Base-by-base conservation (phyloP, 2,329 filamentous ascomycete species). In the Lasiodiplodia citricola region DNA sequence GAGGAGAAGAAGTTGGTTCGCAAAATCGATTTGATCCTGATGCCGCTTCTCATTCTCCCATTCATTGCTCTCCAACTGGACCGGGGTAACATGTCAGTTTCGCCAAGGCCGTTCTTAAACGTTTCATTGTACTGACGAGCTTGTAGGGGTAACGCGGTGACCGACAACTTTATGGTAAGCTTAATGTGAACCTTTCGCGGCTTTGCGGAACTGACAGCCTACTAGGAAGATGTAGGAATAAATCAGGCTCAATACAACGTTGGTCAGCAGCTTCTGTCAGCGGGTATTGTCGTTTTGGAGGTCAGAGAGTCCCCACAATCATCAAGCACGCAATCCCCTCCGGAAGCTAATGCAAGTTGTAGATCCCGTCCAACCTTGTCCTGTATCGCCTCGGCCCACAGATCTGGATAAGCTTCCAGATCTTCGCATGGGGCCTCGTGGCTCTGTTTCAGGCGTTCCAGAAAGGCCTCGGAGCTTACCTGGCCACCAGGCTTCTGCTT, bases 371-470 rank as follows among this genome's bases (percentile, higher is more conserved):
- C 38, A 52, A 38, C 41, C 50, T 64, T 51, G 55, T 77, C 41
- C 69, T 78, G 4, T 78, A 78, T 65, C 73, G 75, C 13, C 72
- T 77, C n/a, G 76, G 80, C 11, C 80, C 81, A 2, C 74, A 75
- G 14, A 71, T 79, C 18, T 82, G 80, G 81, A 74, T 82, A 23
- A 79, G 77, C 0, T 69, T 73, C 1, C 80, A 82, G 66, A 78
- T 82, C 50, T 73, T 82, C 16, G 75, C 74, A 14, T 78, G 76
- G 75, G 80, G 80, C 13, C 72, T 78, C 18, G 80, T 82, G 13
- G 79, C 78, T 23, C 79, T 79, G 1, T 82, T 82, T 67, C 81
- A 82, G 65, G 79, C 80, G 0, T 83, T 79, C 66, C 78, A 81
- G 66, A 77, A 75, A 41, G 78, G 77, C 25, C 76, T 80, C 18